These are phyloP conservation scores for Phytophthora nicotianae DNA, from an alignment of 352 stramenopile species.

Conservation along the genomic window DNA sequence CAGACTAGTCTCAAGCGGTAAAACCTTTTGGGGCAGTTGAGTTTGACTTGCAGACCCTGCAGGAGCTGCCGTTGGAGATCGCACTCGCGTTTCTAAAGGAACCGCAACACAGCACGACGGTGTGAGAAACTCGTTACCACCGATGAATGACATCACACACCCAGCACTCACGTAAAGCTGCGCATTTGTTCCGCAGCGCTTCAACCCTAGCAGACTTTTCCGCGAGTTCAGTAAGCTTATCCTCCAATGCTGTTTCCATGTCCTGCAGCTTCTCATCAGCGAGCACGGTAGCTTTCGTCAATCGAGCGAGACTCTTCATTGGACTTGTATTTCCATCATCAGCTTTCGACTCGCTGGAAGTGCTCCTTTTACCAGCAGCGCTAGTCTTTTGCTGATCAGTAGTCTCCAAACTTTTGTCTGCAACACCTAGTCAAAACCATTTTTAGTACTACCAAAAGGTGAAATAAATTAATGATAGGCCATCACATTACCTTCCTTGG, in stretches of 20 bases:
- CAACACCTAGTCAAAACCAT: background rate
- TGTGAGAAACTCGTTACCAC: background rate
- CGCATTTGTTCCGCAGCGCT: slow-evolving; percentile 20
- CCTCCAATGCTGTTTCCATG: slow-evolving; percentile 18
- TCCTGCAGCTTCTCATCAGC: slow-evolving; percentile 18
- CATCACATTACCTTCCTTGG: slow-evolving; percentile 8
- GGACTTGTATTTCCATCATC: slow-evolving; percentile 5
- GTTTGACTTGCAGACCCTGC: background rate
- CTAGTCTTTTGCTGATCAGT: slow-evolving; percentile 6
- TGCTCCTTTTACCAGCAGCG: background rate
- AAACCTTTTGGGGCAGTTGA: background rate
- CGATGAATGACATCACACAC: background rate
- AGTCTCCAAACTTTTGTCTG: slow-evolving; percentile 3
- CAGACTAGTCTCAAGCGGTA: background rate
- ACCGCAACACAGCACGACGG: background rate
- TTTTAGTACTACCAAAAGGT: background rate
- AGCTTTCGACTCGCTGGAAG: slow-evolving; percentile 2
- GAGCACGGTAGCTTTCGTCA: slow-evolving; percentile 24
- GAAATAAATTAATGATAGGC: background rate
- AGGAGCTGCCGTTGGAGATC: background rate
- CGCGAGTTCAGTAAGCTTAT: slow-evolving; percentile 27
- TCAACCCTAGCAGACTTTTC: slow-evolving; percentile 25
- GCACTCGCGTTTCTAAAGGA: background rate
- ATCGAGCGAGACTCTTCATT: slow-evolving; percentile 20
- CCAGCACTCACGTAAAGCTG: slow-evolving; percentile 18